These are phyloP conservation scores for Macrotyloma uniflorum DNA, from an alignment of 306 rosid species.

Conservation along the genomic window DNA sequence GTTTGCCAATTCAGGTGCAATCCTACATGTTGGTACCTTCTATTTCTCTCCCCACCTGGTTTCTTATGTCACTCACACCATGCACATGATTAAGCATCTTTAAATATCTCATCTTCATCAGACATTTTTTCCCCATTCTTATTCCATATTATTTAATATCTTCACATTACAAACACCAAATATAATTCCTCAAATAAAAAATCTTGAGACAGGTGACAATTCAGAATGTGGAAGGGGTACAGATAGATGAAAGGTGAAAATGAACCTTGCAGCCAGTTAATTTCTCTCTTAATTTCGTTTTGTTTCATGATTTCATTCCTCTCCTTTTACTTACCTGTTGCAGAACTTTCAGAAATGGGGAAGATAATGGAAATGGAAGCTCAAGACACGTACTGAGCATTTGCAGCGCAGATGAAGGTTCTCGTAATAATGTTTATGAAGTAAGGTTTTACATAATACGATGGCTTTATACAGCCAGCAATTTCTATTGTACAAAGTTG, in stretches of 20 bases:
- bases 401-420: not conserved
- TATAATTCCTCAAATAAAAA: not conserved
- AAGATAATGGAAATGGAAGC: slow-evolving; percentile 19
- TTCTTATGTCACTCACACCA: not conserved
- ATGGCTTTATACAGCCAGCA: not conserved
- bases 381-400: slow-evolving; percentile 2
- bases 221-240: slow-evolving; percentile 7
- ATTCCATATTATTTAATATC: not conserved
- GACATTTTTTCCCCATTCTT: not conserved
- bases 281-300: not conserved
- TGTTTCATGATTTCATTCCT: not conserved
- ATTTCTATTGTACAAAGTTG: not conserved
- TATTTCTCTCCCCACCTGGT: not conserved
- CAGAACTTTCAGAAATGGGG: not conserved
- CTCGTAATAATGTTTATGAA: not conserved
- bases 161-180: not conserved
- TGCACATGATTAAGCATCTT: not conserved
- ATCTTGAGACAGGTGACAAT: slow-evolving; percentile 17
- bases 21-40: not conserved
- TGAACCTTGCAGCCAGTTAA: not conserved
- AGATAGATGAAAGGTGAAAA: not conserved
- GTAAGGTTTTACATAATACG: not conserved
- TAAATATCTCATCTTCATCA: not conserved
- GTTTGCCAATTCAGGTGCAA: slow-evolving; percentile 16
- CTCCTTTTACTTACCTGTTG: not conserved